Percentiles rank a stretch among this genome's conserved stretches.
These are phyloP conservation scores for Trichoderma simmonsii DNA, from an alignment of 2,329 filamentous ascomycete species.

Conservation along the genomic window DNA sequence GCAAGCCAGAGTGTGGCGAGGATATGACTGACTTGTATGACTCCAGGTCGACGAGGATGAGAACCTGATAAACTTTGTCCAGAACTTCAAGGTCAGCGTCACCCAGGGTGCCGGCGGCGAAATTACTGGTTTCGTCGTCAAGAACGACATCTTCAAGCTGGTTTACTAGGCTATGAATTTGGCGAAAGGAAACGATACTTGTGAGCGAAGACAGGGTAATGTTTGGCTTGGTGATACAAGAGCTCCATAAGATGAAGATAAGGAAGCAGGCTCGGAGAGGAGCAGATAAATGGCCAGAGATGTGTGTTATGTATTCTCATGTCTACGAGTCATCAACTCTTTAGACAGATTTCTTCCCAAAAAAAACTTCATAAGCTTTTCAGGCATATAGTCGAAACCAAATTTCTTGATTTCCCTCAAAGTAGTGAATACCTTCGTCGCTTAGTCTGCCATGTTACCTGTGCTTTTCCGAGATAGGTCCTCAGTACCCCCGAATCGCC, in stretches of 20 bases:
- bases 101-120: conserved; percentile 14
- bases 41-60: conserved; percentile 16
- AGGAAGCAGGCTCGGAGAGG: not conserved
- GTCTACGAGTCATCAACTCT: conserved; percentile 10
- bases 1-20: not conserved
- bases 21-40: not conserved
- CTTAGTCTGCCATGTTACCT: not conserved
- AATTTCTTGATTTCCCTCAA: not conserved
- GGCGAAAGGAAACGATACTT: not conserved
- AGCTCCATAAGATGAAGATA: not conserved
- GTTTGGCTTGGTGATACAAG: conserved; percentile 2
- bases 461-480: not conserved
- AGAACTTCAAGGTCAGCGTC: conserved; percentile 19
- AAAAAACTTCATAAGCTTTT: conserved; percentile 14
- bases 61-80: conserved; percentile 20
- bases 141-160: conserved; percentile 94
- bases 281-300: conserved; percentile 11
- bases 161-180: conserved; percentile 54
- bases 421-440: not conserved
- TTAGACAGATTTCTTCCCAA: conserved; percentile 4
- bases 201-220: conserved; percentile 10
- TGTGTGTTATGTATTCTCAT: not conserved
- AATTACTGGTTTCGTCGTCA: conserved; percentile 64
- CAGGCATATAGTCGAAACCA: conserved; percentile 17
- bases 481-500: not conserved